Evolutionary conservation across 225 moss, liverwort and hornwort species (phyloP).

Genomic region (Anthoceros angustus): DNA sequence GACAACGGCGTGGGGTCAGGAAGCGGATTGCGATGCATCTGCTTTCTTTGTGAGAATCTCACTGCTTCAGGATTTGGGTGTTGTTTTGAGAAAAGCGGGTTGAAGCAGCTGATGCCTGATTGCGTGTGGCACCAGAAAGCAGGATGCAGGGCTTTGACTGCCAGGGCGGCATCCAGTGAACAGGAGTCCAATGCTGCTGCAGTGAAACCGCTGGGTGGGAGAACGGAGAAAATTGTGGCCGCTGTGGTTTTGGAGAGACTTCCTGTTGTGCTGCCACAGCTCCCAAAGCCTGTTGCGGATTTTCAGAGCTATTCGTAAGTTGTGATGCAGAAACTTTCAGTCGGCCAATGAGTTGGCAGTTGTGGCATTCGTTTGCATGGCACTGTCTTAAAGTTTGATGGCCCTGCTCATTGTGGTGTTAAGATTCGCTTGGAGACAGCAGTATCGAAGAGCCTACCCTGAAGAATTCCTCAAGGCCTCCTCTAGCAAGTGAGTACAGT

Average conservation of each 20-base stretch:
- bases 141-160: no score
- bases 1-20: no score
- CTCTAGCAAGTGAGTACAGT: conserved; percentile 39
- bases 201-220: background rate
- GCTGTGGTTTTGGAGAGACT: conserved; percentile 83
- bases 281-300: conserved; percentile 29
- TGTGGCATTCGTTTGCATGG: background rate
- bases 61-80: no score
- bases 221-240: conserved; percentile 44
- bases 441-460: conserved; percentile 87
- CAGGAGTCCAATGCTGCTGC: no score
- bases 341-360: background rate
- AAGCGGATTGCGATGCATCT: no score
- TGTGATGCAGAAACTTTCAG: background rate
- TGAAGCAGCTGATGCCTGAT: no score
- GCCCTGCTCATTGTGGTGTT: conserved; percentile 5
- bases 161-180: no score
- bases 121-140: no score
- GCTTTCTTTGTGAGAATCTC: no score
- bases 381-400: background rate
- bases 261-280: conserved; percentile 56
- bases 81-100: no score
- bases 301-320: conserved; percentile 81
- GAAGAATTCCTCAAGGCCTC: conserved; percentile 71
- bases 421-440: conserved; percentile 95